phyloP scores from a whole-genome alignment of 176 grass and related monocot genomes.

The Rhipidocladum racemiflorum region DNA sequence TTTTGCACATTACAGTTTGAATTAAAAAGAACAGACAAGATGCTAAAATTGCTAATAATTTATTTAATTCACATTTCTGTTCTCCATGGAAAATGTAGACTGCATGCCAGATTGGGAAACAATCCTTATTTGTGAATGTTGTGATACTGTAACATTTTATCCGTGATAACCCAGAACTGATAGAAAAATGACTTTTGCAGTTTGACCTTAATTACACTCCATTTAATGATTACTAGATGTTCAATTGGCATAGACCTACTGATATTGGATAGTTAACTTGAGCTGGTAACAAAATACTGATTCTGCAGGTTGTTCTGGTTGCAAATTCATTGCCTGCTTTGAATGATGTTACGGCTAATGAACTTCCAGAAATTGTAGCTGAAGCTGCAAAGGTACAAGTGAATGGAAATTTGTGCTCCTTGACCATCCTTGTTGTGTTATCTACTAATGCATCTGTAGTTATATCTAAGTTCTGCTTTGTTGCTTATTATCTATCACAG shows the following conservation, averaged over 20 bases:
- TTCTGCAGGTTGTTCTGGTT: constrained; percentile 83
- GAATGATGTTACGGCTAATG: constrained; percentile 92
- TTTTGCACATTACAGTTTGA: constrained; percentile 21
- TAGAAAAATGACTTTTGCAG: not conserved
- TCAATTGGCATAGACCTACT: not conserved
- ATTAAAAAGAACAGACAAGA: not conserved
- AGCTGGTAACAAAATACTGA: constrained; percentile 8
- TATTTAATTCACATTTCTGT: constrained; percentile 9
- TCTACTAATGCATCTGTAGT: constrained; percentile 1
- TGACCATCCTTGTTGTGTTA: not conserved
- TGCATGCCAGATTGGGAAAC: not conserved
- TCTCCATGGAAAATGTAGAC: constrained; percentile 1
- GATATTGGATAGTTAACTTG: not conserved
- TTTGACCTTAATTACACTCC: not conserved
- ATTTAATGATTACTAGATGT: constrained; percentile 23
- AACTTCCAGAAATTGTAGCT: constrained; percentile 94
- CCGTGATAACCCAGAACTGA: not conserved
- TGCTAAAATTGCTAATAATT: not conserved
- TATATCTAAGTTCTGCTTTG: constrained; percentile 20
- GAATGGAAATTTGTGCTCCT: constrained; percentile 4
- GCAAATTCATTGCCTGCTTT: constrained; percentile 90
- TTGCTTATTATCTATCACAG: constrained; percentile 39
- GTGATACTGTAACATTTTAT: not conserved
- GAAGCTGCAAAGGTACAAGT: constrained; percentile 86
- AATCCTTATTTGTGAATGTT: not conserved